Evolutionary conservation across 169 alveolate genomes (phyloP), one percentile per base, ranked within the genome.

Genomic region (Plasmodium gaboni): DNA sequence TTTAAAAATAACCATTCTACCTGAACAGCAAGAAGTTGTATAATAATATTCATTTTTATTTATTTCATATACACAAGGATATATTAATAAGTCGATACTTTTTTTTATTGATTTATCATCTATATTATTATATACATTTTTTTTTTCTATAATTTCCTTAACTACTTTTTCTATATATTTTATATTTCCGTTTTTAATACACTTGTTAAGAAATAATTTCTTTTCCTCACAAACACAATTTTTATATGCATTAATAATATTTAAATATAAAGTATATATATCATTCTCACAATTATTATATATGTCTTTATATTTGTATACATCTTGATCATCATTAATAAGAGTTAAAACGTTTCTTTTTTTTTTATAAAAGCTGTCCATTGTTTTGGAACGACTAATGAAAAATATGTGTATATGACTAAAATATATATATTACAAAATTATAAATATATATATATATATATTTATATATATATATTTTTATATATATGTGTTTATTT

Each of bases 11-110:
- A 91, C 88, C 0, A 85, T 68, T 60, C 96, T 76, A 15, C 96
- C 96, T 6, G 96, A 94, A 61, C 96, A 94, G 24, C 95, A 92
- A 1, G 96, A 94, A 13, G 94, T 88, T 26, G 94, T 94, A 38
- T 78, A 92, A 63, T 78, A 94, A 22, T 70, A 55, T 10, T 92
- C 94, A 17, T 93, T 74, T 19, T 69, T 73, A 13, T 90, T 61
- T n/a, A 94, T 67, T 46, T 87, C 65, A 26, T 92, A 59, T 42
- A 94, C 48, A 32, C 93, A 67, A 8, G 96, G 96, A 13, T 72
- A 46, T 32, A 89, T 46, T n/a, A 94, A 4, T 26, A 94, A 71
- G 50, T 94, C 96, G 10, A 94, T 89, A n/a, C 94, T 85, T 55
- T 89, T 92, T 65, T 94, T 94, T 17, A 94, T 74, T 4, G 96